Percentiles rank a stretch among this genome's conserved stretches.
Conservation (phyloP, 2,329 filamentous ascomycete genomes). For the Pseudogymnoascus sp. region DNA sequence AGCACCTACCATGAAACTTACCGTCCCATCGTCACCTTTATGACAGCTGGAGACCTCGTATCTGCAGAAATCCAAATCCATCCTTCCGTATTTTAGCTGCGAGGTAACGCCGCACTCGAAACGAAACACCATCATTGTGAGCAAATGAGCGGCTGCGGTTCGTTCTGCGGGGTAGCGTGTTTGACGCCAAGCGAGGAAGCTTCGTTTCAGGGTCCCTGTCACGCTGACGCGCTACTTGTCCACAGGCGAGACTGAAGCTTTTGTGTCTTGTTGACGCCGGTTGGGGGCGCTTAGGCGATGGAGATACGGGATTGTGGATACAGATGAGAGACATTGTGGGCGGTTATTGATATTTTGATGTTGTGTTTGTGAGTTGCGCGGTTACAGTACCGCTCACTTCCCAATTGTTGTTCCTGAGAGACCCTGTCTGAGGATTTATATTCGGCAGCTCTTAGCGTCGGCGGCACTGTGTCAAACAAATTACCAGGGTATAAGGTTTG, state of each 20-base stretch:
- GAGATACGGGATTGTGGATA: not conserved
- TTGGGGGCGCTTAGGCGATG: not conserved
- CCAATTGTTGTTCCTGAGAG: not conserved
- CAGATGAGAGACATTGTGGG: not conserved
- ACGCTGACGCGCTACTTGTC: not conserved
- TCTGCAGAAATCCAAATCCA: not conserved
- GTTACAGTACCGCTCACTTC: not conserved
- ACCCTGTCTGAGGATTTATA: not conserved
- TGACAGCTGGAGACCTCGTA: conserved; percentile 1
- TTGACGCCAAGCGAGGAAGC: not conserved
- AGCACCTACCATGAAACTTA: not conserved
- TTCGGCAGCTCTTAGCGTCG: conserved; percentile 6
- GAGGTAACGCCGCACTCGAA: not conserved
- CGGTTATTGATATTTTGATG: conserved; percentile 1
- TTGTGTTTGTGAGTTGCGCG: not conserved
- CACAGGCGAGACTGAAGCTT: not conserved
- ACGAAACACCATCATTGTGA: not conserved
- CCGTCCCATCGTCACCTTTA: not conserved
- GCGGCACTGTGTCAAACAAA: conserved; percentile 5
- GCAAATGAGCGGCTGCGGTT: conserved; percentile 2
- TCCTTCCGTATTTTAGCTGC: not conserved
- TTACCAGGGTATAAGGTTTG: not conserved
- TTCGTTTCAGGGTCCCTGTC: conserved; percentile 2
- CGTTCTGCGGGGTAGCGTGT: conserved; percentile 3
- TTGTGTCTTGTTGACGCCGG: conserved; percentile 1